Conservation (phyloP, 495 filamentous ascomycete genomes). For the Podospora bellae-mahoneyi region DNA sequence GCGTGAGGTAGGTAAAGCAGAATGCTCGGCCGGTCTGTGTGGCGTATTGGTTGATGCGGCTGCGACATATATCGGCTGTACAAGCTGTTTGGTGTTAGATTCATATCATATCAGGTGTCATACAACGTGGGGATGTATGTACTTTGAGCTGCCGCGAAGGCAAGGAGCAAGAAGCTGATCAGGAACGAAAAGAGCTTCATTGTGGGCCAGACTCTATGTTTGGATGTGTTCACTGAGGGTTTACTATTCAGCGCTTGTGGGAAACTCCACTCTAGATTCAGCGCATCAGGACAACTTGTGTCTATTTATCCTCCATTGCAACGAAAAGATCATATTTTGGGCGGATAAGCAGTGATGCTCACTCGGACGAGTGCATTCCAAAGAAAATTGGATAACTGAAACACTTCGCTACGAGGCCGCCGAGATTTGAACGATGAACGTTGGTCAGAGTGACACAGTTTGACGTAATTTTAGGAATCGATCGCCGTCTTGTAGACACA, state of each 20-base stretch:
- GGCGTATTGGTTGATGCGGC: background rate
- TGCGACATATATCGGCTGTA: background rate
- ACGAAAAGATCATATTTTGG: too few relatives aligned
- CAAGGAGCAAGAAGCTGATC: background rate
- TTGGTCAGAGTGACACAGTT: background rate
- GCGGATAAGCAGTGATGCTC: background rate
- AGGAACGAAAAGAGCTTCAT: slow-evolving; percentile 5
- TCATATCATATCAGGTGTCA: background rate
- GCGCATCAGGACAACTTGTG: background rate
- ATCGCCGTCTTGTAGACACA: background rate
- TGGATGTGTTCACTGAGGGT: background rate
- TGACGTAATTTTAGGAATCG: background rate
- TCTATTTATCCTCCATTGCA: background rate
- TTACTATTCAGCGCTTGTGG: background rate
- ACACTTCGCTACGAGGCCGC: background rate
- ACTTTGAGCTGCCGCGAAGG: background rate
- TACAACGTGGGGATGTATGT: background rate
- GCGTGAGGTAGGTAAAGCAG: slow-evolving; percentile 3
- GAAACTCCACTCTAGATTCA: background rate
- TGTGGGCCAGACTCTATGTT: background rate
- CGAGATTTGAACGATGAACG: background rate
- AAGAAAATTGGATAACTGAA: background rate
- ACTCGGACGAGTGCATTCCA: background rate
- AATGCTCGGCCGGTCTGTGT: background rate
- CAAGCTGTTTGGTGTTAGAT: background rate